Evolutionary conservation across 495 filamentous ascomycete species (phyloP), one percentile per base, ranked within the genome.

Genomic region (Aspergillus sclerotiicarbonarius): DNA sequence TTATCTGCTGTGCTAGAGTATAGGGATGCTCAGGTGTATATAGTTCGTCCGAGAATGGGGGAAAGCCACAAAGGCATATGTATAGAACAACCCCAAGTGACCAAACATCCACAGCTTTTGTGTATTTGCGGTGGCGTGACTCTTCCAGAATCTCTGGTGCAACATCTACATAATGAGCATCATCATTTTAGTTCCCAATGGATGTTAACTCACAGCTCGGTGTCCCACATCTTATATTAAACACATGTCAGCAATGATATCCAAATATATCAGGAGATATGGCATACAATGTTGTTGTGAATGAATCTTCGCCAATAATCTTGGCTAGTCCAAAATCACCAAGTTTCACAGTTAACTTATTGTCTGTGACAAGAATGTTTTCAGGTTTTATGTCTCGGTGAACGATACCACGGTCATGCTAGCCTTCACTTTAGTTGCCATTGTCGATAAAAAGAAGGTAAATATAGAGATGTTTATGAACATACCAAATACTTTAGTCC

Each of bases 331-430:
- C 95, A 72, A 99, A 99, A 70, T 99, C 95, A 3, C 91, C 95
- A 56, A 99, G 77, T 73, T 99, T 99, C 57, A 97, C 88, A 43
- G 84, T 84, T 35, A 98, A 73, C 6, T 92, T 80, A 51, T 89
- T 88, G 68, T 98, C 91, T 30, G 86, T 81, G 18, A 99, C 72
- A 8, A 99, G 81, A 49, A 99, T 99, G 59, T 99, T 99, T 70
- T 99, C 95, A 1, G 95, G 95, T 71, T 99, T 99, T 67, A 99
- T 96, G 64, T 99, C 95, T 49, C 95, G 90, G 72, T 99, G 95
- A 8, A 97, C 93, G 65, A 98, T 96, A 62, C 91, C 92, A 61
- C 95, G 90, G 53, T 98, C 95, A 71, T 99, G 95, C 94, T 98
- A 58, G 25, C 4, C 30, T 57, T 21, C 19, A 30, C 6, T n/a